Conservation (phyloP, 768 basidiomycete genomes). For the Chiua virens region DNA sequence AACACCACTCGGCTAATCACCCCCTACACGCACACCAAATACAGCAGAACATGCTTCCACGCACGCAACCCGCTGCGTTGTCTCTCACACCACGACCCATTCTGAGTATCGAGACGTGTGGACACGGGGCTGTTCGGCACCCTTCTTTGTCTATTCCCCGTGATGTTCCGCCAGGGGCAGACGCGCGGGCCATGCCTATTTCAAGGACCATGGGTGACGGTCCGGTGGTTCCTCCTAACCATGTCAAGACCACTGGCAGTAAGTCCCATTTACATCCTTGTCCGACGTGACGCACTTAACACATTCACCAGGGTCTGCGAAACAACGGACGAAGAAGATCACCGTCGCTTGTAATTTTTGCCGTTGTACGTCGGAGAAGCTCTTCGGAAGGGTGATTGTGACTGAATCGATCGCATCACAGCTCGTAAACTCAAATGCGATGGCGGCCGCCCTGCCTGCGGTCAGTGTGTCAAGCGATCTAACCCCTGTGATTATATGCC, state of each 20-base stretch:
- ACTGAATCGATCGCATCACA: constrained; percentile 34
- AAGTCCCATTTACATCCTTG: constrained; percentile 23
- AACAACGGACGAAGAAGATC: constrained; percentile 79
- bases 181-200: constrained; percentile 44
- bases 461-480: constrained; percentile 77
- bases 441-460: constrained; percentile 79
- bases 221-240: constrained; percentile 20
- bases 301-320: constrained; percentile 48
- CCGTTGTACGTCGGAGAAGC: constrained; percentile 60
- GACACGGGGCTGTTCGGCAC: constrained; percentile 45
- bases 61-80: constrained; percentile 26
- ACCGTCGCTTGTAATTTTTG: constrained; percentile 91
- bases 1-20: constrained; percentile 50
- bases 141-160: constrained; percentile 46
- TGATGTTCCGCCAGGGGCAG: constrained; percentile 45
- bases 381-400: constrained; percentile 10
- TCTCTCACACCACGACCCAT: constrained; percentile 51
- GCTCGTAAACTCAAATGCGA: constrained; percentile 90
- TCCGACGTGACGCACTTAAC: constrained; percentile 14
- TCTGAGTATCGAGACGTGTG: constrained; percentile 60
- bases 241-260: constrained; percentile 39
- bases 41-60: constrained; percentile 37
- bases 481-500: constrained; percentile 82
- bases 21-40: constrained; percentile 44
- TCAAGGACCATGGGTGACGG: constrained; percentile 42